Evolutionary conservation across 1,284 basidiomycete genomes (phyloP).

Genomic region (Cryptococcus deneoformans): DNA sequence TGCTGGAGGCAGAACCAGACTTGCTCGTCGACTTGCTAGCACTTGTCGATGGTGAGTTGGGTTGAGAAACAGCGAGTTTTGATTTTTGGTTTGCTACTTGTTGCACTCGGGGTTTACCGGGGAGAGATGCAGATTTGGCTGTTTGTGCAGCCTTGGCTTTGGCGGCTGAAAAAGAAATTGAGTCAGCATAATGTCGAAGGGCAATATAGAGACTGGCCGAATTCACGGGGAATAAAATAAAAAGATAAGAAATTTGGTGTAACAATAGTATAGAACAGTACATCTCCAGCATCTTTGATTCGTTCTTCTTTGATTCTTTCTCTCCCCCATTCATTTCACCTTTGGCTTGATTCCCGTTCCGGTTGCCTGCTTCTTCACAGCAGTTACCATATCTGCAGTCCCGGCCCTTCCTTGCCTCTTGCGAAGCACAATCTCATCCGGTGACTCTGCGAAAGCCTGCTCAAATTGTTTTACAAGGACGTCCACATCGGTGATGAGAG

Average conservation of each 20-base stretch:
- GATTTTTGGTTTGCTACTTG: conserved; percentile 11
- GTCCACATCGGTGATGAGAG: conserved; percentile 26
- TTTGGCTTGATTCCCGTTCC: conserved; percentile 12
- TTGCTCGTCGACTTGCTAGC: conserved; percentile 22
- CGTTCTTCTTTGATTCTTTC: background rate
- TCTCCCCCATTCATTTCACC: conserved; percentile 1
- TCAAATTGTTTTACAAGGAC: conserved; percentile 29
- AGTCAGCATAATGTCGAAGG: conserved; percentile 11
- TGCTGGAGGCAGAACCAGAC: conserved; percentile 18
- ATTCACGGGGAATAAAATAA: background rate
- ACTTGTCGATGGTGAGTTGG: conserved; percentile 15
- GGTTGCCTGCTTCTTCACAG: conserved; percentile 13
- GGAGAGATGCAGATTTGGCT: conserved; percentile 34
- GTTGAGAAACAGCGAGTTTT: conserved; percentile 18
- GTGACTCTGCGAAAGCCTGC: conserved; percentile 49
- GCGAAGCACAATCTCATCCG: conserved; percentile 55
- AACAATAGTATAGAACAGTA: background rate
- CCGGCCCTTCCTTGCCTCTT: conserved; percentile 53
- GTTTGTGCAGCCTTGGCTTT: conserved; percentile 24
- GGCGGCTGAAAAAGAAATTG: conserved; percentile 17
- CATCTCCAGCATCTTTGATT: background rate
- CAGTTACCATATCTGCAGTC: conserved; percentile 23
- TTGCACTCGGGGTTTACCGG: conserved; percentile 33
- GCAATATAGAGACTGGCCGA: background rate
- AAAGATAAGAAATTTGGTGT: background rate